phyloP scores from a whole-genome alignment of 441 rosid genomes.

The Syzygium syzygioides region DNA sequence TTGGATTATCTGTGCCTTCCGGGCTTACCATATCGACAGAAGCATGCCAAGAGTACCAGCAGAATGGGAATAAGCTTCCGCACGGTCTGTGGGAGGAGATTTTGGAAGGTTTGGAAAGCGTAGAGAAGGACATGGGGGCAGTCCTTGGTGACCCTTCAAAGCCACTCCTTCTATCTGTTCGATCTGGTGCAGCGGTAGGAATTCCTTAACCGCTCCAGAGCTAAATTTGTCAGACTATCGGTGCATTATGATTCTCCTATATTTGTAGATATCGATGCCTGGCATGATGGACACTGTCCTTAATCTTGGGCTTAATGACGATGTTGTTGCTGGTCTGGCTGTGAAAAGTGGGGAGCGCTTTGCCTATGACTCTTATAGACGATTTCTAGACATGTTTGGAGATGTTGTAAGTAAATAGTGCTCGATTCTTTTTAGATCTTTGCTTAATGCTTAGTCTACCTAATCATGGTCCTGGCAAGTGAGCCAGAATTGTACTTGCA shows the following conservation, averaged over 20 bases:
- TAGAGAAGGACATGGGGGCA: slow-evolving; percentile 83
- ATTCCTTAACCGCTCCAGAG: neutral
- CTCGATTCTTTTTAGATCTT: neutral
- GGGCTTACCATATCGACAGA: slow-evolving; percentile 94
- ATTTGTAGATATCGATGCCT: slow-evolving; percentile 83
- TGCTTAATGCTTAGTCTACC: neutral
- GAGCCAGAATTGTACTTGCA: neutral
- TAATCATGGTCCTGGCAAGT: neutral
- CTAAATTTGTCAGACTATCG: neutral
- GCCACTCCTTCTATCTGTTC: slow-evolving; percentile 95
- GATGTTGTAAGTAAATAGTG: slow-evolving; percentile 55
- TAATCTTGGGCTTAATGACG: slow-evolving; percentile 84
- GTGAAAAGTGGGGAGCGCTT: slow-evolving; percentile 87
- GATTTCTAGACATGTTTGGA: slow-evolving; percentile 96
- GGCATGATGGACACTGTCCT: slow-evolving; percentile 99
- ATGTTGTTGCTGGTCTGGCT: slow-evolving; percentile 70
- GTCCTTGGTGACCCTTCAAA: slow-evolving; percentile 71
- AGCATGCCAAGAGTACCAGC: slow-evolving; percentile 87
- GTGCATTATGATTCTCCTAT: neutral
- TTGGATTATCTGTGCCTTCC: slow-evolving; percentile 92
- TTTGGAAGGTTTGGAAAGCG: slow-evolving; percentile 46
- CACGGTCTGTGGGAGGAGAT: slow-evolving; percentile 84
- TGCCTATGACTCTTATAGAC: slow-evolving; percentile 82
- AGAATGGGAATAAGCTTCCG: slow-evolving; percentile 55
- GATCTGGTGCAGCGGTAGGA: slow-evolving; percentile 96